Base-by-base conservation (phyloP, 1,284 basidiomycete species). In the Termitomyces sp. region DNA sequence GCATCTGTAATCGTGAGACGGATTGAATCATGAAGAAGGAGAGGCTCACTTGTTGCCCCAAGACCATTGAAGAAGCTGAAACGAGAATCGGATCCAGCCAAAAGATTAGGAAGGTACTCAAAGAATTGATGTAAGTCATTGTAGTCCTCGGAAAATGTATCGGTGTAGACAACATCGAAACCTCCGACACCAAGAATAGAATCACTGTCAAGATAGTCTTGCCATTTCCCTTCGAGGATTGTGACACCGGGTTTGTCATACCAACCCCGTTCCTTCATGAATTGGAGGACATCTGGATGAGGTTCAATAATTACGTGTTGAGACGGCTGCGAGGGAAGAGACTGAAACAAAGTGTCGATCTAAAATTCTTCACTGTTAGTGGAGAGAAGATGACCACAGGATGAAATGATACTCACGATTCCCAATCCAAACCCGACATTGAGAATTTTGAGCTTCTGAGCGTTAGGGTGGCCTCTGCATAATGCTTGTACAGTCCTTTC, bases 41-140 rank as follows among this genome's bases (percentile, higher is more conserved):
- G 50, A 58, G 74, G 74, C 75, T 62, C 66, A 92, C 94, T 95
- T 8, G 94, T 98, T 21, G 94, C 96, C 15, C 92, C 97, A 1
- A 99, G 79, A 4, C 96, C 96, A 67, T 99, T 94, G 81, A 98
- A 99, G 74, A 98, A 99, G 55, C 93, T 90, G 68, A 96, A 93
- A n/a, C 85, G 76, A 17, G 91, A 86, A 3, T 86, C 76, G 7
- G 87, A 81, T 0, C 88, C 86, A 24, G 82, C 78, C n/a, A 98
- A 75, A 1, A 98, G 74, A 65, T 90, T 81, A 0, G 93, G 93
- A 1, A 98, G 70, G 49, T 82, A 75, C 56, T 88, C 84, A 69
- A 99, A 98, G 73, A 98, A 97, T 19, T 75, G 71, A 62, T 83
- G 84, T 36, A 98, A 77, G 59, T 90, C 90, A 80, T 67, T 49